A percentile compares a stretch with the other conserved stretches of the same genome.
Evolutionary conservation across 371 early-diverging fungal genomes (phyloP).

Genomic region (Apophysomyces trapeziformis): DNA sequence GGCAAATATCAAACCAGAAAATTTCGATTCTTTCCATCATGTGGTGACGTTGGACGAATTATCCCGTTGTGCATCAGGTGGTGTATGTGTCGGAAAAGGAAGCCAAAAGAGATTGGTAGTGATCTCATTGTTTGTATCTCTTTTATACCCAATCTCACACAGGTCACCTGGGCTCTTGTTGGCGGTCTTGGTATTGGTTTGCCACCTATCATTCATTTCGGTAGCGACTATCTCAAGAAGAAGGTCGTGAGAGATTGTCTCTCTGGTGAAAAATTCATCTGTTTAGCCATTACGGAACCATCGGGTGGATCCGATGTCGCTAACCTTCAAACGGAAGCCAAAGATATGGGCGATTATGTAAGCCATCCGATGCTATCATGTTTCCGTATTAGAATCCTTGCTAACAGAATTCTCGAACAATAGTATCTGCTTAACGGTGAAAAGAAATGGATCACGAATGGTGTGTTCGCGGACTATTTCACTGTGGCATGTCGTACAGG

Average conservation of each 20-base stretch:
- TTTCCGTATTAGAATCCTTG: not conserved
- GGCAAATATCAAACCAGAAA: constrained; percentile 53
- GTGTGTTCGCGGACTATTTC: constrained; percentile 80
- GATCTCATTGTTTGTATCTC: not conserved
- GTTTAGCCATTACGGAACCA: constrained; percentile 72
- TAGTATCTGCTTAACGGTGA: constrained; percentile 80
- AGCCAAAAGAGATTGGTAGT: not conserved
- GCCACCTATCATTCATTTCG: constrained; percentile 71
- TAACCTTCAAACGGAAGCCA: constrained; percentile 74
- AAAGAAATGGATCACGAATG: constrained; percentile 91
- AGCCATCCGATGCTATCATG: not conserved
- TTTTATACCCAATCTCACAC: not conserved
- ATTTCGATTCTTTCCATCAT: constrained; percentile 81
- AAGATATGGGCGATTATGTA: constrained; percentile 46
- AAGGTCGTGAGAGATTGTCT: constrained; percentile 63
- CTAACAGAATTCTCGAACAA: constrained; percentile 14
- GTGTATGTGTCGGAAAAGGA: constrained; percentile 44
- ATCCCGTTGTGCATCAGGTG: constrained; percentile 84
- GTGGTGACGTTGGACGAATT: constrained; percentile 82
- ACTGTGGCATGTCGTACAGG: constrained; percentile 78
- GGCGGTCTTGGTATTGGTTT: constrained; percentile 74
- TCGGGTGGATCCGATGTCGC: constrained; percentile 84
- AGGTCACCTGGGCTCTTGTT: constrained; percentile 46
- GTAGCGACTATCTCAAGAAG: constrained; percentile 60
- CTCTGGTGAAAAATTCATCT: constrained; percentile 67